phyloP scores from a whole-genome alignment of 2,329 filamentous ascomycete species.

The Nothophoma quercina region DNA sequence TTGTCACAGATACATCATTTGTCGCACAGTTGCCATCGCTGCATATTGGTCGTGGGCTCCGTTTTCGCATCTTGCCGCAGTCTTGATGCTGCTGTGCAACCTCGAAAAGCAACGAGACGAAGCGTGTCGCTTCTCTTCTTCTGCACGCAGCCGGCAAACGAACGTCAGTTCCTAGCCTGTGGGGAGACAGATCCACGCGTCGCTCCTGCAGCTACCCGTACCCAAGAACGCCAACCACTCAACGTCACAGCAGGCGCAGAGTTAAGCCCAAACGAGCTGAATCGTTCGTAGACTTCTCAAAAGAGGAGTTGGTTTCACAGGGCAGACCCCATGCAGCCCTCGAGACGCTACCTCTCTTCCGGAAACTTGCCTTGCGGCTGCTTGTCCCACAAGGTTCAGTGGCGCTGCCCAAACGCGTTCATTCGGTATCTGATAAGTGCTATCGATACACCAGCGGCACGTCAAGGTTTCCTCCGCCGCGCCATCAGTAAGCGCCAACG shows the following conservation, averaged over 20 bases:
- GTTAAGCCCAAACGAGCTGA: slow-evolving; percentile 4
- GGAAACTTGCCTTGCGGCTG: slow-evolving; percentile 26
- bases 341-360: slow-evolving; percentile 12
- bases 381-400: slow-evolving; percentile 12
- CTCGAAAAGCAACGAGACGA: slow-evolving; percentile 4
- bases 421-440: slow-evolving; percentile 18
- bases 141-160: slow-evolving; percentile 13
- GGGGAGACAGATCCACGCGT: slow-evolving; percentile 10
- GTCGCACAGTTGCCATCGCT: slow-evolving; percentile 28
- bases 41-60: slow-evolving; percentile 24
- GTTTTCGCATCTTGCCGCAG: slow-evolving; percentile 22
- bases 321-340: slow-evolving; percentile 16
- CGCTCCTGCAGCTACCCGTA: slow-evolving; percentile 9
- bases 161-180: slow-evolving; percentile 21
- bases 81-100: slow-evolving; percentile 26
- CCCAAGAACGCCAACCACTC: slow-evolving; percentile 1
- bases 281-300: slow-evolving; percentile 3
- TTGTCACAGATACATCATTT: slow-evolving; percentile 23
- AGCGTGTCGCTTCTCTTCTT: background rate
- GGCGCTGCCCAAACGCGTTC: slow-evolving; percentile 8
- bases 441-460: slow-evolving; percentile 32
- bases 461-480: slow-evolving; percentile 24
- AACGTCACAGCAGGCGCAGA: slow-evolving; percentile 3
- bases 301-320: slow-evolving; percentile 15
- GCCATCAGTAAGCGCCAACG: slow-evolving; percentile 11